Evolutionary conservation across 257 asterid species (phyloP).

Genomic region (Solanum appendiculatum): DNA sequence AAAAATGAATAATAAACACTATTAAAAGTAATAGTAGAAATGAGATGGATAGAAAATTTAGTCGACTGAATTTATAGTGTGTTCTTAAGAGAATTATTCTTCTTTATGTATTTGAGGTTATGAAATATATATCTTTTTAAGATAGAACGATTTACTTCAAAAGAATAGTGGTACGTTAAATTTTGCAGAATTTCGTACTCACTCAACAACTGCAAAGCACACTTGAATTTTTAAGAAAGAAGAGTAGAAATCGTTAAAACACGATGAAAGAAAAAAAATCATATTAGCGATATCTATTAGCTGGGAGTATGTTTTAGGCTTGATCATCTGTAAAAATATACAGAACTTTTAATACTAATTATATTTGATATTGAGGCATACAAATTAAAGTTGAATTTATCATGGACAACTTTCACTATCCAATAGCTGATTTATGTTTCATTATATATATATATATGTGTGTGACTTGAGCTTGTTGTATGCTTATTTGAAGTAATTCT

Average conservation of each 20-base stretch:
- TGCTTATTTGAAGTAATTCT: neutral
- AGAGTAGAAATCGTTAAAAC: too few relatives aligned
- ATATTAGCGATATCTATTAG: too few relatives aligned
- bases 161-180: too few relatives aligned
- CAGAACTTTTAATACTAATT: neutral
- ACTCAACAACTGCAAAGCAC: neutral
- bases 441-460: neutral
- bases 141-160: too few relatives aligned
- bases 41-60: too few relatives aligned
- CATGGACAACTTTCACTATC: neutral
- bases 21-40: too few relatives aligned
- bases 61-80: neutral
- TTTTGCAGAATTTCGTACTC: neutral
- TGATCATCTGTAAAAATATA: neutral
- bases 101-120: fast-evolving
- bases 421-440: neutral
- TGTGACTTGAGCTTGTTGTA: neutral
- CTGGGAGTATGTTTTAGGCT: neutral
- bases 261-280: neutral
- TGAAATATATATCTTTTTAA: too few relatives aligned
- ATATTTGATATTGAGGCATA: neutral
- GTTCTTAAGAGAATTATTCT: too few relatives aligned
- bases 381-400: neutral
- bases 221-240: too few relatives aligned
- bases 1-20: neutral